A percentile compares a stretch with the other conserved stretches of the same genome.
Conservation (phyloP, 2,329 filamentous ascomycete species). For the Mycosphaerella arachidis region DNA sequence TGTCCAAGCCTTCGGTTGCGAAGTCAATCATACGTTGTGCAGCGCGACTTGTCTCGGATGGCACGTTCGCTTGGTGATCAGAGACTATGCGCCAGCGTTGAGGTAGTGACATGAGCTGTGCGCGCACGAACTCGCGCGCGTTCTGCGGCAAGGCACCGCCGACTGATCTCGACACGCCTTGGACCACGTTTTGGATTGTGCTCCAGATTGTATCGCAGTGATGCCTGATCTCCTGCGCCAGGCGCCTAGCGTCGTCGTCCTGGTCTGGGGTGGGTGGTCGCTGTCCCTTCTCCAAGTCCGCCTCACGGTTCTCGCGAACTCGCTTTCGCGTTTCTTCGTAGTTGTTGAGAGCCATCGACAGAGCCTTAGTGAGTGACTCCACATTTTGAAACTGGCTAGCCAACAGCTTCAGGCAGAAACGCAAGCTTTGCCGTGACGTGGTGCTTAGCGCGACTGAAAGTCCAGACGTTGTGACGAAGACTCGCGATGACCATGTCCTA, state of each 20-base stretch:
- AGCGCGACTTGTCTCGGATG: conserved; percentile 46
- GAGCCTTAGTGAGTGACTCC: conserved; percentile 65
- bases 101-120: conserved; percentile 78
- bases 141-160: conserved; percentile 90
- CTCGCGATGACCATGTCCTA: conserved; percentile 61
- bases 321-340: conserved; percentile 57
- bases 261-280: conserved; percentile 32
- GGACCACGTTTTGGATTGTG: conserved; percentile 70
- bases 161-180: conserved; percentile 81
- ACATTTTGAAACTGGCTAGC: conserved; percentile 79
- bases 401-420: conserved; percentile 77
- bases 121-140: conserved; percentile 73
- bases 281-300: conserved; percentile 25
- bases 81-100: conserved; percentile 74
- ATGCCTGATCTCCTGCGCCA: conserved; percentile 73
- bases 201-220: conserved; percentile 47
- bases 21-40: conserved; percentile 79
- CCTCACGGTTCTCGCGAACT: conserved; percentile 48
- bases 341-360: conserved; percentile 73
- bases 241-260: conserved; percentile 48
- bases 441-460: conserved; percentile 88
- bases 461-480: conserved; percentile 82
- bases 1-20: conserved; percentile 85
- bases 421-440: conserved; percentile 76
- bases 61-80: conserved; percentile 26